Conservation (phyloP, 1,284 basidiomycete species). For the Moesziomyces aphidis region DNA sequence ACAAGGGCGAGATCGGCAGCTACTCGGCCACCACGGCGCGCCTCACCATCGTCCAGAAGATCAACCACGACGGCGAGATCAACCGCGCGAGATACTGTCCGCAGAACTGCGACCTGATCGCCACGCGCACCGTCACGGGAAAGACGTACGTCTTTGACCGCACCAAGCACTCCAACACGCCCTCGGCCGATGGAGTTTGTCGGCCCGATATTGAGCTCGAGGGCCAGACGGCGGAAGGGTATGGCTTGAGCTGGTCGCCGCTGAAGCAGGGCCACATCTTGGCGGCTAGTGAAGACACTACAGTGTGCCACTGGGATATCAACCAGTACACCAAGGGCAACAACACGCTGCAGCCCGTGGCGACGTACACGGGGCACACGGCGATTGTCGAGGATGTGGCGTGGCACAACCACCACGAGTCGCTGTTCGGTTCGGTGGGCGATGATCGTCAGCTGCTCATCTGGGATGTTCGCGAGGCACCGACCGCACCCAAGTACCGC, state of each 20-base stretch:
- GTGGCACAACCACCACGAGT: constrained; percentile 88
- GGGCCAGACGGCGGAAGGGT: constrained; percentile 93
- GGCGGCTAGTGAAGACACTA: constrained; percentile 94
- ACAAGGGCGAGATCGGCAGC: constrained; percentile 74
- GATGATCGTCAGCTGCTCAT: constrained; percentile 95
- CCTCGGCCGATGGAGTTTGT: constrained; percentile 81
- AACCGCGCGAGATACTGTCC: constrained; percentile 99
- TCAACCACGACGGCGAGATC: constrained; percentile 96
- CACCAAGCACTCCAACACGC: constrained; percentile 94
- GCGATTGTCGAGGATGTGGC: constrained; percentile 86
- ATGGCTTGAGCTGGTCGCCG: constrained; percentile 93
- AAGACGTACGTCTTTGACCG: constrained; percentile 95
- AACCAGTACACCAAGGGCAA: constrained; percentile 87
- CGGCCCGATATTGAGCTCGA: constrained; percentile 90
- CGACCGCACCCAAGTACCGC: constrained; percentile 76
- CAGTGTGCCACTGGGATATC: constrained; percentile 96
- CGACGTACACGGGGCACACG: constrained; percentile 78
- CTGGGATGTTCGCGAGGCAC: constrained; percentile 85
- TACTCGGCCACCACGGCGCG: constrained; percentile 78
- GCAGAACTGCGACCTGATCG: constrained; percentile 95
- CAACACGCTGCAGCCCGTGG: constrained; percentile 81
- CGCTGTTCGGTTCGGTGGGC: constrained; percentile 93
- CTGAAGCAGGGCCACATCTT: constrained; percentile 83
- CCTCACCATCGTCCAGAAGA: constrained; percentile 90
- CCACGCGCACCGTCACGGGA: constrained; percentile 90